phyloP scores from a whole-genome alignment of 768 basidiomycete species.

The Amanita rubescens region DNA sequence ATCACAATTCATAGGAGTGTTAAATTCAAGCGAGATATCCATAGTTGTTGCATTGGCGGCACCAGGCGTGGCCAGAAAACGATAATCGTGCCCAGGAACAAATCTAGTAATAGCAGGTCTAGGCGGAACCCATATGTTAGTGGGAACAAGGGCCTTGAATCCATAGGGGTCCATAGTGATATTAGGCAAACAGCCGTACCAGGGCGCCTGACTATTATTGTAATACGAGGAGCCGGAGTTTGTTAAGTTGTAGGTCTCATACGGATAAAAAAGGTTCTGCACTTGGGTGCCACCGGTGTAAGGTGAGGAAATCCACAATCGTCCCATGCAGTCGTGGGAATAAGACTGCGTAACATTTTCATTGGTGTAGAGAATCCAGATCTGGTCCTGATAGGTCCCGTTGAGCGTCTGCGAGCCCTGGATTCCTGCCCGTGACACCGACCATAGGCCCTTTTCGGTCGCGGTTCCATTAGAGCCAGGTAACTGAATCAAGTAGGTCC shows the following conservation, averaged over 20 bases:
- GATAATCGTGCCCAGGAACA: constrained; percentile 79
- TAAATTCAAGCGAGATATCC: constrained; percentile 75
- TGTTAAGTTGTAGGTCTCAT: constrained; percentile 65
- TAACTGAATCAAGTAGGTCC: constrained; percentile 70
- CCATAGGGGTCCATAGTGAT: constrained; percentile 68
- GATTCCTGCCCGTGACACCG: constrained; percentile 63
- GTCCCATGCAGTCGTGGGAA: constrained; percentile 47
- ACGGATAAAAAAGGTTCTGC: constrained; percentile 76
- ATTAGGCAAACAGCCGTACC: constrained; percentile 61
- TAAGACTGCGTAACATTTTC: constrained; percentile 70
- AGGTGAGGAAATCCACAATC: constrained; percentile 75
- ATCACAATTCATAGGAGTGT: constrained; percentile 63
- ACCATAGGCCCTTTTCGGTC: constrained; percentile 88
- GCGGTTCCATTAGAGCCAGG: constrained; percentile 78
- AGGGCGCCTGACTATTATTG: constrained; percentile 52
- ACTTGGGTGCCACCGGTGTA: constrained; percentile 54
- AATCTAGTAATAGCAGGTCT: constrained; percentile 74
- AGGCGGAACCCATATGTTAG: constrained; percentile 57
- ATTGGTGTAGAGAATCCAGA: constrained; percentile 86
- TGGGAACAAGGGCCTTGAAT: constrained; percentile 77
- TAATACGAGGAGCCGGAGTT: constrained; percentile 61
- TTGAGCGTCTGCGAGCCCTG: constrained; percentile 49
- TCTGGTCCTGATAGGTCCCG: constrained; percentile 53
- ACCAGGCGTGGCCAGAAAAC: constrained; percentile 42
- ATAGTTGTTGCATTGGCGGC: constrained; percentile 50